Conservation (phyloP, 495 filamentous ascomycete species). For the Penicillium mononematosum region DNA sequence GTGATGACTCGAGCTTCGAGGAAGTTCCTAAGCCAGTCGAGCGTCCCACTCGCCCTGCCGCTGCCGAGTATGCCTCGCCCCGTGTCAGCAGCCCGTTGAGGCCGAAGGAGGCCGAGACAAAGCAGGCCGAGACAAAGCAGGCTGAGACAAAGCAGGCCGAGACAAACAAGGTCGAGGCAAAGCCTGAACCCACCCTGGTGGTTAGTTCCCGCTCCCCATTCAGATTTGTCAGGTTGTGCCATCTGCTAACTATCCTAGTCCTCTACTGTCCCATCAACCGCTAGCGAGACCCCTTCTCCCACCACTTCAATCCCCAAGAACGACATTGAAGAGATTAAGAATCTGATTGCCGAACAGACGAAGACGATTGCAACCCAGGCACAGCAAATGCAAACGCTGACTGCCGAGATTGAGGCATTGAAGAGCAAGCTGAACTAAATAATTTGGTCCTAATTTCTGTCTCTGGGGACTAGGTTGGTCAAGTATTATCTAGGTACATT, state of each 20-base stretch:
- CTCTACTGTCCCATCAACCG: constrained; percentile 22
- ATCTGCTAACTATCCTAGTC: constrained; percentile 24
- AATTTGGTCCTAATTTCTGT: neutral
- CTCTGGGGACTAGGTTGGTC: neutral
- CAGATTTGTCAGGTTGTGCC: neutral
- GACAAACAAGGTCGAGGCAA: constrained; percentile 14
- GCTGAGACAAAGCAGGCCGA: no score
- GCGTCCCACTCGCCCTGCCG: constrained; percentile 37
- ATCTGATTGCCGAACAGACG: constrained; percentile 45
- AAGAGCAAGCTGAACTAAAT: constrained; percentile 43
- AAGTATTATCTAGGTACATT: constrained; percentile 1
- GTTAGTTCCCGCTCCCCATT: constrained; percentile 5
- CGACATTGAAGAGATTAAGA: constrained; percentile 47
- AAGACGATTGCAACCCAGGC: constrained; percentile 47
- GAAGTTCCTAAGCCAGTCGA: constrained; percentile 68
- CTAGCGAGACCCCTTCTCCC: constrained; percentile 21
- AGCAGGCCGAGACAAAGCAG: constrained; percentile 22
- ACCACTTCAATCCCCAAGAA: constrained; percentile 28
- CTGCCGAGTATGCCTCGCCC: constrained; percentile 30
- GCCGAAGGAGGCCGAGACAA: constrained; percentile 35
- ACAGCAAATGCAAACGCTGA: constrained; percentile 44
- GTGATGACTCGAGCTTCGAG: constrained; percentile 79
- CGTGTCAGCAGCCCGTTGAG: constrained; percentile 38
- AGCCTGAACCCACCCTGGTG: constrained; percentile 10
- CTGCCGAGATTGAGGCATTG: constrained; percentile 46